These are phyloP conservation scores for Coffea humblotiana DNA, from an alignment of 305 asterid genomes.

Conservation along the genomic window DNA sequence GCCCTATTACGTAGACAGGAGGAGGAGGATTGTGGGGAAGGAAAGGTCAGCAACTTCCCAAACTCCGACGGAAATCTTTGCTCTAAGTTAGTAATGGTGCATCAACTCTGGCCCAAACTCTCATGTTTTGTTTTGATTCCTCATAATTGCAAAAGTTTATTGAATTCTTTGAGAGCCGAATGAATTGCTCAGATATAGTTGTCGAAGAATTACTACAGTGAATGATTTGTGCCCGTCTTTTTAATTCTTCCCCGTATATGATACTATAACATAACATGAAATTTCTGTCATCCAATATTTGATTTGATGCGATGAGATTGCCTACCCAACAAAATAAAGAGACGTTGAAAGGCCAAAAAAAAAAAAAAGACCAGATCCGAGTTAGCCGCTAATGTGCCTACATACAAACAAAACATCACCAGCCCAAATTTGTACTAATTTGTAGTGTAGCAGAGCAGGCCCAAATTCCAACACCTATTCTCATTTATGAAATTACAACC, in stretches of 20 bases:
- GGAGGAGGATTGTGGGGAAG: too few relatives aligned
- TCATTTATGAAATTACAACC: too few relatives aligned
- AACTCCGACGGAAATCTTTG: conserved; percentile 8
- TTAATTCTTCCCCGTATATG: not conserved
- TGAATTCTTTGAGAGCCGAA: too few relatives aligned
- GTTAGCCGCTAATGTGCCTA: conserved; percentile 14
- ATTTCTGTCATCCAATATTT: not conserved
- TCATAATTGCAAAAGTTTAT: not conserved
- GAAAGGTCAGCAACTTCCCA: not conserved
- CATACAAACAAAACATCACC: conserved; percentile 2
- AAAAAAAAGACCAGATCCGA: conserved; percentile 31
- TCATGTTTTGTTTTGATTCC: not conserved
- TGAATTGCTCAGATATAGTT: too few relatives aligned
- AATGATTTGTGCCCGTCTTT: too few relatives aligned
- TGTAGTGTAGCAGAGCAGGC: too few relatives aligned
- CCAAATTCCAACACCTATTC: not conserved
- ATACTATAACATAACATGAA: too few relatives aligned
- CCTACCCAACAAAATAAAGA: not conserved
- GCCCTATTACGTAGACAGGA: too few relatives aligned
- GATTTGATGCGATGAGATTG: not conserved
- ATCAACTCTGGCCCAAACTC: not conserved
- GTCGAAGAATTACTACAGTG: too few relatives aligned
- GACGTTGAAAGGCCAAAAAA: not conserved
- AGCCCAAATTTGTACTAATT: not conserved
- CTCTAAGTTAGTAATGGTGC: not conserved